Percentiles rank a stretch among this genome's conserved stretches.
These are phyloP conservation scores for Yamagishiella unicocca DNA, from an alignment of 139 green algal species.

Conservation along the genomic window DNA sequence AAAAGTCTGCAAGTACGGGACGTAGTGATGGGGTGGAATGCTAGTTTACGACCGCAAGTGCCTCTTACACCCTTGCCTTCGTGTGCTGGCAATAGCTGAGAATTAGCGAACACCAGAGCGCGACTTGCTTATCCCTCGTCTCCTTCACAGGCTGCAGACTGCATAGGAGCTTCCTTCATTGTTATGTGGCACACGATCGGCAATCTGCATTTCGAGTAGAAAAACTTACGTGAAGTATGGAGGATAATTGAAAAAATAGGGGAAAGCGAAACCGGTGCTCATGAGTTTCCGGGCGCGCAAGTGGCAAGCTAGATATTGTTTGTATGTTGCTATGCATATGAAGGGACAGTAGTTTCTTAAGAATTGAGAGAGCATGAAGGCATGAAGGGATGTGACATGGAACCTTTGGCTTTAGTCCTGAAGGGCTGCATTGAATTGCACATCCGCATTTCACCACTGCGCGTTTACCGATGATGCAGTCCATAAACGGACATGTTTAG, in stretches of 20 bases:
- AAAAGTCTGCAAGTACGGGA: constrained; percentile 58
- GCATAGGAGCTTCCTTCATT: constrained; percentile 2
- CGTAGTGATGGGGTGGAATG: neutral
- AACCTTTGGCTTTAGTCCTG: no score
- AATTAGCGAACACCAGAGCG: constrained; percentile 82
- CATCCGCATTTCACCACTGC: no score
- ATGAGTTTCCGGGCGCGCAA: no score
- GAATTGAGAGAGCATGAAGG: no score
- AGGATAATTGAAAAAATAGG: constrained; percentile 79
- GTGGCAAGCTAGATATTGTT: no score
- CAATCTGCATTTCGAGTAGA: no score
- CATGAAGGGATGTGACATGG: no score
- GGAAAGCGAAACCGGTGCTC: constrained; percentile 61
- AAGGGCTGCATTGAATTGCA: no score
- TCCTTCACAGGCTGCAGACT: constrained; percentile 89
- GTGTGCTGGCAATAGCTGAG: constrained; percentile 79
- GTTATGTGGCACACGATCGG: neutral
- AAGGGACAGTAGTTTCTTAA: no score
- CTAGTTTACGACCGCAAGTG: neutral
- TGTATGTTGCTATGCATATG: no score
- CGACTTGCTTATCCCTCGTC: constrained; percentile 82
- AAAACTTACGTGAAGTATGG: constrained; percentile 82
- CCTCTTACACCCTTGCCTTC: constrained; percentile 60
- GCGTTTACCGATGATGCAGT: no score
- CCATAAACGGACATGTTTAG: no score